Conservation (phyloP, 169 alveolate species). For the Plasmodium ovale region DNA sequence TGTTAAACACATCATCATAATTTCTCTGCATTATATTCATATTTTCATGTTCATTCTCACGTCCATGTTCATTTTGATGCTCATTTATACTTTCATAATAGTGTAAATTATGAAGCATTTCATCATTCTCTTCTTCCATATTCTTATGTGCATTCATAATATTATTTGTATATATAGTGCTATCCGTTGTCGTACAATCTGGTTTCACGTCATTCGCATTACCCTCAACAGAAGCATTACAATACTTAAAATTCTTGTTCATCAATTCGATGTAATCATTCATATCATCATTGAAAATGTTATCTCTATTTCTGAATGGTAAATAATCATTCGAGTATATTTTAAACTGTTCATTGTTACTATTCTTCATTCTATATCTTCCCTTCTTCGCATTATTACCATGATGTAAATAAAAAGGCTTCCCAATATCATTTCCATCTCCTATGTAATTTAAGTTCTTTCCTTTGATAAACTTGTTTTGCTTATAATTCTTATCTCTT, state of each 20-base stretch:
- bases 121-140: constrained; percentile 26
- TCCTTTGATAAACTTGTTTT: neutral
- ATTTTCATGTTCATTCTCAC: no score
- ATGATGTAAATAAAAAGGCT: neutral
- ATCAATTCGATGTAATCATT: neutral
- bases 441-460: neutral
- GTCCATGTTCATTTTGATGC: no score
- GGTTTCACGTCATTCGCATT: constrained; percentile 7
- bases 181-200: constrained; percentile 4
- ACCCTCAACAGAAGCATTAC: neutral
- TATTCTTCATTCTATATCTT: neutral
- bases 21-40: neutral
- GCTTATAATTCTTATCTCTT: neutral
- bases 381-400: neutral
- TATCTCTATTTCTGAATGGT: neutral
- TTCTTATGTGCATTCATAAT: neutral
- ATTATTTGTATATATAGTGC: constrained; percentile 18
- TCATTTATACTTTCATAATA: constrained; percentile 15
- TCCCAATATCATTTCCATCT: neutral
- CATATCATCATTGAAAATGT: neutral
- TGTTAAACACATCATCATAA: neutral
- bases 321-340: neutral
- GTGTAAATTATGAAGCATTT: neutral
- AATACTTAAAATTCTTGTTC: constrained; percentile 13
- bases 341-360: constrained; percentile 10